Evolutionary conservation across 2,329 filamentous ascomycete genomes (phyloP).

Genomic region (Xylariaceae sp.): DNA sequence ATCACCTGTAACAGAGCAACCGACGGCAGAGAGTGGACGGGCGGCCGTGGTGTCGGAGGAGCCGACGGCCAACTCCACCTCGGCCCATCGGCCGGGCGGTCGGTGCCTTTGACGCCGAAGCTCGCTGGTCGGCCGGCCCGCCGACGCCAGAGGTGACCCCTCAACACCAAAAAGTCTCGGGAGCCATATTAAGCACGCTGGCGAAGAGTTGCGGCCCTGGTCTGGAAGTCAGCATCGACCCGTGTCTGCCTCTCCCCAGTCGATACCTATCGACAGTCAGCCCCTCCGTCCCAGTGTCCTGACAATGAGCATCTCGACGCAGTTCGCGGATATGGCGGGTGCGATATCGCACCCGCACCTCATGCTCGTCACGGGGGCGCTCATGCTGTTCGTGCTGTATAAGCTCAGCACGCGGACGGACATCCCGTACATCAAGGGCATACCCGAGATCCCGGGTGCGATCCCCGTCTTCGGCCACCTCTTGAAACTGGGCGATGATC

Average conservation of each 20-base stretch:
- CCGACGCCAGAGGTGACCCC: not conserved
- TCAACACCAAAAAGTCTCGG: not conserved
- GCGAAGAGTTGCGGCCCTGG: not conserved
- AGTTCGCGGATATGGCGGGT: not conserved
- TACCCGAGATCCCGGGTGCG: slow-evolving; percentile 34
- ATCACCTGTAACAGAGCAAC: too few species aligned
- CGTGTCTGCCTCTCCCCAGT: not conserved
- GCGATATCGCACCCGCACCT: not conserved
- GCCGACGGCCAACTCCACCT: not conserved
- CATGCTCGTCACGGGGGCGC: not conserved
- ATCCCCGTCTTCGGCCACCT: slow-evolving; percentile 43
- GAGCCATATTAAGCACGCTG: not conserved
- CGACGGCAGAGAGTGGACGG: too few species aligned
- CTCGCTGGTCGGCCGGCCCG: too few species aligned
- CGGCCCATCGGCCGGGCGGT: not conserved
- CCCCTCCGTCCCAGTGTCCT: not conserved
- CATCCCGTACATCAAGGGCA: slow-evolving; percentile 1
- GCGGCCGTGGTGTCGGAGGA: not conserved
- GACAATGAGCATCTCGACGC: not conserved
- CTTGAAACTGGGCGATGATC: slow-evolving; percentile 42
- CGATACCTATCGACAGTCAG: too few species aligned
- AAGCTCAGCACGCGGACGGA: not conserved
- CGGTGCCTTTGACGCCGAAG: not conserved
- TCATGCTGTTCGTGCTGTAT: not conserved
- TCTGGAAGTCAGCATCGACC: not conserved